Evolutionary conservation across 331 rosid species (phyloP), one percentile per base, ranked within the genome.

Genomic region (Arachis monticola): DNA sequence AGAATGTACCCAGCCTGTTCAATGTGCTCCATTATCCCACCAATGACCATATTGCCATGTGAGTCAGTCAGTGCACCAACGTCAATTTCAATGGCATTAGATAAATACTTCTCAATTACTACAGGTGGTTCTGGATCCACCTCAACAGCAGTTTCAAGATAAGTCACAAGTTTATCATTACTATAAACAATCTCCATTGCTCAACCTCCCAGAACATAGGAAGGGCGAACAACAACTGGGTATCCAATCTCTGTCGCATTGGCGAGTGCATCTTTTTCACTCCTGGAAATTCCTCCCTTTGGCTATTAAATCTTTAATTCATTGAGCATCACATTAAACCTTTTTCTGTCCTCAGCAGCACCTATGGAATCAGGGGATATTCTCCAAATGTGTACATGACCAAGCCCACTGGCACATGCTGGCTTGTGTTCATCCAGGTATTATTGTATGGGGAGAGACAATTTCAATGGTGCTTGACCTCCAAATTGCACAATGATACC

Each of bases 1-100:
- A 41, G 99, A 95, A 80, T 95, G 97, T 70, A 95, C 96, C 53
- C 98, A 53, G 99, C 98, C 83, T 92, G 97, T 84, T 95, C 99
- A 67, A 95, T 95, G 89, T 95, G 99, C 89, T 95, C 99, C 99
- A 95, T 95, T 72, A 95, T 95, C 81, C 98, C 99, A 81, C 97
- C 98, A 81, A 95, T 95, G 66, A 92, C 97, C 68, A 92, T 98
- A 67, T 90, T 89, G 13, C 98, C 99, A 52, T 86, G 77, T 13
- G 87, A 92, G 80, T 95, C 99, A 1, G 98, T 94, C 73, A 95
- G 91, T 41, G 99, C 97, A 80, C 92, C 99, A 70, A 95, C 80
- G 82, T 95, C 99, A 72, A 95, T 89, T 85, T 95, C 99, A 70
- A 84, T 83, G 30, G 99, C 98, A 81, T 92, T 97, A 38, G 96